Percentiles rank a stretch among this genome's conserved stretches.
phyloP scores from a whole-genome alignment of 352 stramenopile species.

The Phytophthora sp. region DNA sequence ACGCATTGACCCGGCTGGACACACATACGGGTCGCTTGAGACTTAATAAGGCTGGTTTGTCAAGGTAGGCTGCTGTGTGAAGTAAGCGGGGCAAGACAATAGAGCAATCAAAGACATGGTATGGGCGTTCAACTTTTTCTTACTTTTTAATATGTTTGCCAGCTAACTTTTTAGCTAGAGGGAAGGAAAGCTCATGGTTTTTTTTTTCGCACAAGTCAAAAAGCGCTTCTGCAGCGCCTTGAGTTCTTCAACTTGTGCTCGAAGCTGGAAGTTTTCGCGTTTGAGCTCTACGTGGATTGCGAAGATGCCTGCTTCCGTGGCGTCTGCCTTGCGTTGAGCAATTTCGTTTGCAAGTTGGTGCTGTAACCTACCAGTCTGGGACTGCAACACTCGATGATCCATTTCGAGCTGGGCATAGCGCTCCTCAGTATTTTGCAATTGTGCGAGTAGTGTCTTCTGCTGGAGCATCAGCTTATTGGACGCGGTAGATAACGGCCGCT shows the following conservation, averaged over 20 bases:
- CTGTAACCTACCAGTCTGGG: constrained; percentile 18
- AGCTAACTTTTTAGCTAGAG: constrained; percentile 48
- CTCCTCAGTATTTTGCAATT: constrained; percentile 31
- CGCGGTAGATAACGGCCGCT: constrained; percentile 20
- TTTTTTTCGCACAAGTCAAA: constrained; percentile 76
- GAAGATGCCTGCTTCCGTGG: constrained; percentile 45
- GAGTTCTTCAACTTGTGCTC: constrained; percentile 73
- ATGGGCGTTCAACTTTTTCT: constrained; percentile 21
- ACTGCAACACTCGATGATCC: constrained; percentile 27
- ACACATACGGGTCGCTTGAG: constrained; percentile 85
- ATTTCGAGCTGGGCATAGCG: constrained; percentile 24
- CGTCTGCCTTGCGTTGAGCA: constrained; percentile 30
- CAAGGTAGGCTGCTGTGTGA: constrained; percentile 9
- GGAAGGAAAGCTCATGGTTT: constrained; percentile 68
- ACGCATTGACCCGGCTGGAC: constrained; percentile 76
- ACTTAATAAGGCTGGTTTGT: constrained; percentile 41
- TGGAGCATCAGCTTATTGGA: constrained; percentile 32
- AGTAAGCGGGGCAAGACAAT: constrained; percentile 16
- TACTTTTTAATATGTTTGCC: no score
- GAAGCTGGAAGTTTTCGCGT: constrained; percentile 71
- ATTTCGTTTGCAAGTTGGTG: constrained; percentile 31
- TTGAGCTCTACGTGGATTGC: constrained; percentile 79
- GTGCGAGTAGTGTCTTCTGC: constrained; percentile 32
- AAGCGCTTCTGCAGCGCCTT: constrained; percentile 73
- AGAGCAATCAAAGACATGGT: constrained; percentile 27